phyloP scores from a whole-genome alignment of 2,329 filamentous ascomycete species.

The Ustilaginoidea virens region DNA sequence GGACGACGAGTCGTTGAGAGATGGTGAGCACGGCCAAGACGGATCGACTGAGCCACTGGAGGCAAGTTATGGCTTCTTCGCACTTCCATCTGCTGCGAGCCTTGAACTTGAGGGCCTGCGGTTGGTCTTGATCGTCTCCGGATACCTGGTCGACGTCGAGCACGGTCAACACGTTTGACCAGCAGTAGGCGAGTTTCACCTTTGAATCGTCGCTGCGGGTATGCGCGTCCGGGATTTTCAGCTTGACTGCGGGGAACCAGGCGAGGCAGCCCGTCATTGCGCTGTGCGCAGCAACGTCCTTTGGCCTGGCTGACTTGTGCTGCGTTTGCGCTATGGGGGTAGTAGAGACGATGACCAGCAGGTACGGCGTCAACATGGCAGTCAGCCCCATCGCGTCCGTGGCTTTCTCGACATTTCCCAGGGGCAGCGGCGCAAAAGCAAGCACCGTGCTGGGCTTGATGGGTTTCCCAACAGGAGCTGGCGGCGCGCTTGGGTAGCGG shows the following conservation, averaged over 20 bases:
- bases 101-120: slow-evolving; percentile 62
- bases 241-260: slow-evolving; percentile 91
- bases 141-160: slow-evolving; percentile 69
- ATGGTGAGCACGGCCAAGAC: slow-evolving; percentile 86
- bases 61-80: slow-evolving; percentile 87
- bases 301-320: slow-evolving; percentile 81
- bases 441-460: slow-evolving; percentile 90
- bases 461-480: slow-evolving; percentile 44
- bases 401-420: slow-evolving; percentile 84
- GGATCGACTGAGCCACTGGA: slow-evolving; percentile 92
- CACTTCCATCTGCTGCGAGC: slow-evolving; percentile 81
- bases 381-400: slow-evolving; percentile 83
- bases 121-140: slow-evolving; percentile 57
- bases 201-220: slow-evolving; percentile 56
- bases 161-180: slow-evolving; percentile 94
- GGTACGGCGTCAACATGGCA: slow-evolving; percentile 87
- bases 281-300: slow-evolving; percentile 78
- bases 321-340: slow-evolving; percentile 94
- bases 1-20: slow-evolving; percentile 78
- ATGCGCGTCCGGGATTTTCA: slow-evolving; percentile 59
- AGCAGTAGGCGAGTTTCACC: slow-evolving; percentile 89
- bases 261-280: slow-evolving; percentile 87
- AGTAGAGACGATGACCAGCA: slow-evolving; percentile 92
- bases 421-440: slow-evolving; percentile 74
- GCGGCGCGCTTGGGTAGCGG: slow-evolving; percentile 62